Percentiles rank a stretch among this genome's conserved stretches.
phyloP scores from a whole-genome alignment of 768 basidiomycete genomes.

The Tulasnella calospora region DNA sequence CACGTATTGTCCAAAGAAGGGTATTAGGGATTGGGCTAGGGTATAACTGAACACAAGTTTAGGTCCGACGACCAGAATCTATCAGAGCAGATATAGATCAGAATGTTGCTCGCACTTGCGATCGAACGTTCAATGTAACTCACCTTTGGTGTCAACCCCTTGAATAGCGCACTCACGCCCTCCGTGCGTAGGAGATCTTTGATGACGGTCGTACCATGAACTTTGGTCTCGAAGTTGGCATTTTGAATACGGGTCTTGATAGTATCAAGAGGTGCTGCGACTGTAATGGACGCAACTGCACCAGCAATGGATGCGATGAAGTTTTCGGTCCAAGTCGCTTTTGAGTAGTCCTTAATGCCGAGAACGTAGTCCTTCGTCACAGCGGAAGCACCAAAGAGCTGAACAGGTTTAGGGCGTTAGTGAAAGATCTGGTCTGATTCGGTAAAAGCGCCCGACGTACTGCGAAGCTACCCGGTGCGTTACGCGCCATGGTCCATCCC shows the following conservation, averaged over 20 bases:
- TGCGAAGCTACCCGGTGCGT: constrained; percentile 92
- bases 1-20: constrained; percentile 81
- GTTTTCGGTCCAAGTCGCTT: constrained; percentile 97
- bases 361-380: constrained; percentile 90
- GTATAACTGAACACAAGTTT: constrained; percentile 99
- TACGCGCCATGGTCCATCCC: constrained; percentile 98
- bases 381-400: constrained; percentile 98
- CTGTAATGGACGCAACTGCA: constrained; percentile 90
- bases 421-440: not conserved
- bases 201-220: constrained; percentile 72
- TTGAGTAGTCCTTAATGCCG: constrained; percentile 80
- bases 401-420: not conserved
- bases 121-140: constrained; percentile 23
- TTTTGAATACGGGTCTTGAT: constrained; percentile 99
- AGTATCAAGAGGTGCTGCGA: constrained; percentile 92
- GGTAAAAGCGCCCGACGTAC: constrained; percentile 46
- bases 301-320: constrained; percentile 93
- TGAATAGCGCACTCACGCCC: constrained; percentile 81
- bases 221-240: constrained; percentile 89
- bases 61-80: constrained; percentile 94
- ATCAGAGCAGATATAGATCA: not conserved
- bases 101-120: not conserved
- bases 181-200: constrained; percentile 84
- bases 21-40: constrained; percentile 92
- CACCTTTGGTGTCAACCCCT: constrained; percentile 95